Evolutionary conservation across 2,329 filamentous ascomycete genomes (phyloP), one percentile per base, ranked within the genome.

Genomic region (Sporothrix pallida): DNA sequence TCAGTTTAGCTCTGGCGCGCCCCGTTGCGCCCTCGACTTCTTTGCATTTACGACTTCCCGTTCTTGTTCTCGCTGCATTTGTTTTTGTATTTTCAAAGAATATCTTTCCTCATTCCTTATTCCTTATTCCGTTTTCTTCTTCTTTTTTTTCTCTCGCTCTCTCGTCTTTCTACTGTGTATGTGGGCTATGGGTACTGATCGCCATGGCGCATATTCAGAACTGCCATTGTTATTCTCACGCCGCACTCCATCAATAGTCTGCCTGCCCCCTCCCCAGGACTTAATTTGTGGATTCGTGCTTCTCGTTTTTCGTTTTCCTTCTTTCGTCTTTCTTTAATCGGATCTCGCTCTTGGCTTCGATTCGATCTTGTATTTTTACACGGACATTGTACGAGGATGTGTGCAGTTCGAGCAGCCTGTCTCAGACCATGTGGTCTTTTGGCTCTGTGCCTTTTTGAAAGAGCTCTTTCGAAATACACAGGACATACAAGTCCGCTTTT

Each of bases 1-100:
- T 56, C 7, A 37, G 10, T 56, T n/a, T 26, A 52, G 48, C 12
- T 37, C 56, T 60, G 26, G 56, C 13, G 56, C 56, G 56, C 56
- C 56, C 13, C 56, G 60, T 23, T 46, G 37, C 46, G 44, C 44
- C 20, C 23, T 48, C 44, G 23, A 26, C 8, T 13, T 15, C 63
- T 20, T 20, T 48, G 23, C 65, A 37, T 37, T 69, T 69, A 54
- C 65, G 65, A 54, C 37, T 69, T 26, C 8, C 65, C 65, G 17
- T 20, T 52, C 26, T 54, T 6, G 48, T 2, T 37, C 48, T 69
- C 17, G 15, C 10, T 23, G 7, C 8, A 10, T 10, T 26, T 56
- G 20, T 56, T 26, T 4, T 56, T 7, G 4, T 37, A 7, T 37
- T 37, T 37, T 37, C 31, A 7, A 37, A 37, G 31, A 5, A 37